These are phyloP conservation scores for Boechera stricta DNA, from an alignment of 345 rosid species.

Conservation along the genomic window DNA sequence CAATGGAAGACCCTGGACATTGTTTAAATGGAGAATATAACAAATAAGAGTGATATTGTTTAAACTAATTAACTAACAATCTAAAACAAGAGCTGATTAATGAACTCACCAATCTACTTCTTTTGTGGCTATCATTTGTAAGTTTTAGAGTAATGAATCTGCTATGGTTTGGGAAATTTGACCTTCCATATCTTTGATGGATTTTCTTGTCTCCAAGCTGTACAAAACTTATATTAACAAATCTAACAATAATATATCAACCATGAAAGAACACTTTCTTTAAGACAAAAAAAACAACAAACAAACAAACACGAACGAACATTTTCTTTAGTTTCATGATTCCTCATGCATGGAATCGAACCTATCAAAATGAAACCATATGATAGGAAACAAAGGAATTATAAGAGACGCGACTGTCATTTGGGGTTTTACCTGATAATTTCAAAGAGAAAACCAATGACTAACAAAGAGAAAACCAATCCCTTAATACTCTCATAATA, in stretches of 20 bases:
- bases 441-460: background rate
- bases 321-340: background rate
- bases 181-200: background rate
- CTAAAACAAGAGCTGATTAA: background rate
- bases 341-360: background rate
- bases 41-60: background rate
- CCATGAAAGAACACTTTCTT: background rate
- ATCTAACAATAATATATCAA: too few relatives aligned
- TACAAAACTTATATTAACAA: background rate
- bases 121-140: slow-evolving; percentile 14
- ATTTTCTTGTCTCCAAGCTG: background rate
- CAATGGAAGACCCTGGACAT: background rate
- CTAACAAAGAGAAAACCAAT: too few relatives aligned
- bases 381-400: background rate
- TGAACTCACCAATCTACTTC: slow-evolving; percentile 20
- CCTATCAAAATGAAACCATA: background rate
- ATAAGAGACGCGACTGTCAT: background rate
- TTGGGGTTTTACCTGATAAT: background rate
- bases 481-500: too few relatives aligned
- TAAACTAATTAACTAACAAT: background rate
- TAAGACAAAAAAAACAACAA: too few relatives aligned
- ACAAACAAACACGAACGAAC: too few relatives aligned
- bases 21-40: background rate
- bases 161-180: background rate
- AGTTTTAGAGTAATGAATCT: slow-evolving; percentile 16